Evolutionary conservation across 371 early-diverging fungal species (phyloP), one percentile per base, ranked within the genome.

Genomic region (Apophysomyces ossiformis): DNA sequence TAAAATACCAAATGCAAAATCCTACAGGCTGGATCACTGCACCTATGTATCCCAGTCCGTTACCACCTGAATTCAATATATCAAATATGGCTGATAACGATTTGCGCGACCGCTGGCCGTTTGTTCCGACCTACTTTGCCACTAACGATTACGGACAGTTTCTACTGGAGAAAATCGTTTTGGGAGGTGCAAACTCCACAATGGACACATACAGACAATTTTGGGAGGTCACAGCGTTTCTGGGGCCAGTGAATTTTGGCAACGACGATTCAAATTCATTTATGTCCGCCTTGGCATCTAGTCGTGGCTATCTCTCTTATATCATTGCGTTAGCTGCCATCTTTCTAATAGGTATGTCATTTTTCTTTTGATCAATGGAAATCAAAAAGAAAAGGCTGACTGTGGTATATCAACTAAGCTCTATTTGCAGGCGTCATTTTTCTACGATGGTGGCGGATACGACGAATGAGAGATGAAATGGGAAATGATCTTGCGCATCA

Each of bases 371-470:
- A n/a, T 50, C 9, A 21, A 50, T 13, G n/a, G 16, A n/a, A 43
- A 60, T 50, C 11, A 41, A 15, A 16, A 38, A 39, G 32, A 61
- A 58, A 58, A 11, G 35, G 43, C 21, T 41, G 35, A 56, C 36
- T 37, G 7, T 36, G 38, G 9, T 32, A 45, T n/a, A 37, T 12
- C 38, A 4, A 21, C 26, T 57, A 36, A 70, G 64, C 61, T 32
- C 47, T 61, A 36, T 69, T 64, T 61, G 61, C 65, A 76, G 81
- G 70, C 41, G 63, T 78, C 9, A 65, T 83, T 35, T 60, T 83
- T 26, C 58, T 79, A 8, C 64, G 83, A 37, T 82, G 83, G 83
- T 82, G 78, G 74, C 72, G 72, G 58, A 50, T 76, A 15, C 66
- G 77, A n/a, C 67, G 71, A 56, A 44, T 74, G 58, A 67, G 78